Base-by-base conservation (phyloP, 306 rosid genomes). In the Pachyrhizus erosus region DNA sequence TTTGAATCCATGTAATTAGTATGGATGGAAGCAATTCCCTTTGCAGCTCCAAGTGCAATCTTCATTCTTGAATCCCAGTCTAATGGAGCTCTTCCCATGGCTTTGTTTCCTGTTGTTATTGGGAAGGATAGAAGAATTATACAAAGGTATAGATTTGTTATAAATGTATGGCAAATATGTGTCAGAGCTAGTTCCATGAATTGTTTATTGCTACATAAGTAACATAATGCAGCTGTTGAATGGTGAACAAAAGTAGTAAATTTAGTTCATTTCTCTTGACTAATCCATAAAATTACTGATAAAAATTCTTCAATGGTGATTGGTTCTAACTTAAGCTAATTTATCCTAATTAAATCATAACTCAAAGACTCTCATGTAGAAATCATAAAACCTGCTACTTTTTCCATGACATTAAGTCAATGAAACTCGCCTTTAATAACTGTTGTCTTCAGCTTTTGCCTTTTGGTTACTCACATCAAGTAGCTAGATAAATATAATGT, bases 61-160 rank as follows among this genome's bases (percentile, higher is more conserved):
- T 87, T 90, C 29, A 92, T 80, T 83, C 97, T 90, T 75, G 93
- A 77, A 52, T 89, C 83, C 97, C 94, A 90, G 55, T 81, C 73
- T 40, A 92, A 71, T 49, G 93, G 87, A 39, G 80, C 39, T 64
- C 91, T 82, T 84, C 88, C 91, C 34, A 68, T 55, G 34, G 83
- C 86, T 23, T 65, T 87, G 87, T 86, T 89, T 62, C 90, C 97
- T 92, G 46, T 70, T 57, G 45, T 77, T 68, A 18, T 42, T 70
- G 14, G 52, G 27, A 52, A 69, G 18, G 64, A 68, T 69, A 73
- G 58, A 42, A 72, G 74, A 77, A 73, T 72, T n/a, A 78, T 37
- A 14, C 21, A 70, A 26, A 62, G n/a, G 48, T 80, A 18, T 52
- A 66, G 29, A 33, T 39, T 40, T 78, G 12, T 43, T 37, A 15